Conservation (phyloP, 129 eudicot species). For the Gnaphalium uliginosum region DNA sequence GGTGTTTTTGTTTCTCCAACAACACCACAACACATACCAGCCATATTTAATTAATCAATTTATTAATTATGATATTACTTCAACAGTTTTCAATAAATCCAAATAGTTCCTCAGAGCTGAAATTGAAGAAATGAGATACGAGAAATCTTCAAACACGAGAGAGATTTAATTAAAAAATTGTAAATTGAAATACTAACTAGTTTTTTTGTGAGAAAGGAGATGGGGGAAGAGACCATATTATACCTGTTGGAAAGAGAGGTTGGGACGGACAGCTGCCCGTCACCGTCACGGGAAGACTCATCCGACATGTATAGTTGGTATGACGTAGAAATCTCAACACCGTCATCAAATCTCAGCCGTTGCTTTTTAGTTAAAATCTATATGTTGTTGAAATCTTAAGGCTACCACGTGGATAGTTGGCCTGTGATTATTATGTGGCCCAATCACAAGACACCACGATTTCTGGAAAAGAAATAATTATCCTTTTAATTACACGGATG, state of each 20-base stretch:
- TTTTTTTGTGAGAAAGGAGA: slow-evolving; percentile 25
- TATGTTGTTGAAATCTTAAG: slow-evolving; percentile 4
- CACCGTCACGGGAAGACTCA: slow-evolving; percentile 66
- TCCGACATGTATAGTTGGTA: slow-evolving; percentile 66
- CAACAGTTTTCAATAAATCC: neutral
- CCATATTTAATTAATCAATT: slow-evolving; percentile 41
- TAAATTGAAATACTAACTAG: neutral
- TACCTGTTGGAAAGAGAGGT: slow-evolving; percentile 40
- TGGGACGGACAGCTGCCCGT: slow-evolving; percentile 69
- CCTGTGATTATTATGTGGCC: slow-evolving; percentile 49
- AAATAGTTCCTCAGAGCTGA: neutral
- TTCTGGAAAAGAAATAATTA: neutral
- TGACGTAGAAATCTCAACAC: slow-evolving; percentile 55
- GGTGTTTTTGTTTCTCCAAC: slow-evolving; percentile 71
- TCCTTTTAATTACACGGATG: slow-evolving; percentile 66
- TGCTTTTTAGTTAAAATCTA: slow-evolving; percentile 15
- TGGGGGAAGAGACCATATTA: slow-evolving; percentile 53
- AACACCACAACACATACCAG: slow-evolving; percentile 81
- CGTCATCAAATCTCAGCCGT: slow-evolving; percentile 48
- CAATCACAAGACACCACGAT: slow-evolving; percentile 44
- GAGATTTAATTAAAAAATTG: neutral
- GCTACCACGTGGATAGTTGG: slow-evolving; percentile 50
- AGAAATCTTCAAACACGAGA: neutral
- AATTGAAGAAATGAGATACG: neutral
- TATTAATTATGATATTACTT: neutral